Evolutionary conservation across 140 eudicot genomes (phyloP).

Genomic region (Ambrosia hybrid): DNA sequence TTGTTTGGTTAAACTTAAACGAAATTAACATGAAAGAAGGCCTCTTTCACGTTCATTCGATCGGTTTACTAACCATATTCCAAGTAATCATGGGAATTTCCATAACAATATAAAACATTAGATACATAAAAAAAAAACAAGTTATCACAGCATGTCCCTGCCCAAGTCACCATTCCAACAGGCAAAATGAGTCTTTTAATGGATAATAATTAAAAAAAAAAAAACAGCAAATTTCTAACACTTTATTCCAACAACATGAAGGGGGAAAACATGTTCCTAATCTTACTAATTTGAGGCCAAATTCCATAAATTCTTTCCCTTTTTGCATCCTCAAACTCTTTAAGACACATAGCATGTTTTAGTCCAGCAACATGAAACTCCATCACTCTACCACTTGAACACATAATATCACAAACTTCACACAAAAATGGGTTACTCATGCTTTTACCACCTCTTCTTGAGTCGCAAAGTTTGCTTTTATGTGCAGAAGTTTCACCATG

Average conservation of each 20-base stretch:
- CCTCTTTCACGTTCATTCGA: background rate
- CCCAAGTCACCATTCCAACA: constrained; percentile 4
- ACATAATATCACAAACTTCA: constrained; percentile 38
- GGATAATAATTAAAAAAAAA: background rate
- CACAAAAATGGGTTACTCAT: constrained; percentile 49
- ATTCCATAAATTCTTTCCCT: constrained; percentile 26
- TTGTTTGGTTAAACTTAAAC: background rate
- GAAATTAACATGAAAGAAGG: background rate
- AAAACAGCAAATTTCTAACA: constrained; percentile 4
- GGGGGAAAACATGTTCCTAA: background rate
- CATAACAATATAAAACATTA: background rate
- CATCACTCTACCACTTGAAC: constrained; percentile 40
- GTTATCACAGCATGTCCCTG: background rate
- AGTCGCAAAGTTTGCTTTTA: constrained; percentile 21
- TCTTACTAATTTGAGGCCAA: constrained; percentile 26
- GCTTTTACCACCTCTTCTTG: constrained; percentile 25
- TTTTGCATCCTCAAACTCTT: constrained; percentile 39
- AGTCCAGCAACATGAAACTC: constrained; percentile 44
- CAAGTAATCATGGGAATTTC: background rate
- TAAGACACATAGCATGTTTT: constrained; percentile 40
- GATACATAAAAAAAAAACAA: constrained; percentile 18
- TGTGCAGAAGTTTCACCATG: constrained; percentile 43
- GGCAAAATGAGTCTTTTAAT: constrained; percentile 1
- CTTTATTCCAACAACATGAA: constrained; percentile 12
- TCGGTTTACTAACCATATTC: background rate